A percentile compares a stretch with the other conserved stretches of the same genome.
Evolutionary conservation across 371 early-diverging fungal species (phyloP).

Genomic region (Mucor piriformis): DNA sequence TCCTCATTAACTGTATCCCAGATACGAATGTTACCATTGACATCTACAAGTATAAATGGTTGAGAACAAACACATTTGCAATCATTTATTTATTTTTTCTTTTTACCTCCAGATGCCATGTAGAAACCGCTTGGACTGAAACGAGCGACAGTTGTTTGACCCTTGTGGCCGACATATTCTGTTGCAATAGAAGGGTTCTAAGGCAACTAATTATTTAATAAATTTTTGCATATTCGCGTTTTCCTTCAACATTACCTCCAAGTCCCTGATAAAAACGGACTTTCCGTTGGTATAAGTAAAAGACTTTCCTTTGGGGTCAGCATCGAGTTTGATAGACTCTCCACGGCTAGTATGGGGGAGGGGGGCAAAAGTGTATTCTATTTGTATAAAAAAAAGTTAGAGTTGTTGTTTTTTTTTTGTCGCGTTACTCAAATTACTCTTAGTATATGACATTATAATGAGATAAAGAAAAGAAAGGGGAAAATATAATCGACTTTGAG

Average conservation of each 20-base stretch:
- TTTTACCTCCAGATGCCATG: conserved; percentile 89
- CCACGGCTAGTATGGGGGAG: conserved; percentile 84
- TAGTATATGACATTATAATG: conserved; percentile 9
- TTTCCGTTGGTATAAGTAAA: conserved; percentile 92
- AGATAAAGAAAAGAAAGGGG: neutral
- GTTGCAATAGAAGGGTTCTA: conserved; percentile 82
- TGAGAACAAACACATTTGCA: neutral
- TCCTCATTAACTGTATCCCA: conserved; percentile 91
- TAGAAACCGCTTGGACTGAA: conserved; percentile 94
- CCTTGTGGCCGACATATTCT: conserved; percentile 86
- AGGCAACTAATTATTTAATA: neutral
- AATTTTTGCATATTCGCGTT: neutral
- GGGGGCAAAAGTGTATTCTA: conserved; percentile 75
- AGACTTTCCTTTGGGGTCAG: conserved; percentile 84
- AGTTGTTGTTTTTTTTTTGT: too few relatives aligned
- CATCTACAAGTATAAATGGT: conserved; percentile 59
- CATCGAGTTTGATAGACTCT: conserved; percentile 77
- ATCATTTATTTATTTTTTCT: neutral
- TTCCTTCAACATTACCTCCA: conserved; percentile 66
- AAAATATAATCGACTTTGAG: neutral
- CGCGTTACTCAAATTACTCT: neutral
- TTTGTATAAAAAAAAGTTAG: too few relatives aligned
- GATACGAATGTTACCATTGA: conserved; percentile 86
- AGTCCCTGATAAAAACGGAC: conserved; percentile 84
- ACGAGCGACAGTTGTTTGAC: conserved; percentile 82